Base-by-base conservation (phyloP, 2,329 filamentous ascomycete species). In the Mollisia scopiformis region DNA sequence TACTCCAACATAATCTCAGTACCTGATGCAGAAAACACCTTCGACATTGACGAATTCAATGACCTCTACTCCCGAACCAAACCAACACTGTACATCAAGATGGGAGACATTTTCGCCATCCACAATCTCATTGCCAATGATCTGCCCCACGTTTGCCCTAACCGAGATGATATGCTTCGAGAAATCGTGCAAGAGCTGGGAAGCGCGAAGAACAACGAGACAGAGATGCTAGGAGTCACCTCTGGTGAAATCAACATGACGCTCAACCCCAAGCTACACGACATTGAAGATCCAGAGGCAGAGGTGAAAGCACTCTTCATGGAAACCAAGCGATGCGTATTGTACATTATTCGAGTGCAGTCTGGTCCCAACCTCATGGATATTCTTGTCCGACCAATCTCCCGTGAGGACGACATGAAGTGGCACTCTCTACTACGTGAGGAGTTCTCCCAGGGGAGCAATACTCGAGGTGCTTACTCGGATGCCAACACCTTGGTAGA, bases 11-110 rank as follows among this genome's bases (percentile, higher is more conserved):
- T 98, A 62, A 92, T 99, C 67, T 86, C 89, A 13, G 91, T 98
- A 13, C 88, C 90, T 14, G 89, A 95, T 69, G 91, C 92, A 0
- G 95, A 99, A 76, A 84, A 87, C 55, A 95, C 95, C 25, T 99
- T 98, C 73, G 93, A 98, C 75, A 97, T 99, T 74, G 95, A 99
- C 73, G 95, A 98, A 75, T 99, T 95, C 84, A 98, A 97, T 74
- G 95, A 99, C 72, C 84, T 99, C 6, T 98, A 98, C 73, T 91
- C 94, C 59, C 93, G 96, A 75, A 95, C 93, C 66, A 97, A 97
- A 76, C 95, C 95, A 6, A 98, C 94, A 0, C 82, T 99, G n/a
- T 99, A 98, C 79, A 97, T 99, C 80, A 99, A 99, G 79, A 94
- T 99, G 86, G 86, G 91, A 16, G 95, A 99, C 74, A 93, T 99